Base-by-base conservation (phyloP, 495 filamentous ascomycete species). In the Venustampulla echinocandica region DNA sequence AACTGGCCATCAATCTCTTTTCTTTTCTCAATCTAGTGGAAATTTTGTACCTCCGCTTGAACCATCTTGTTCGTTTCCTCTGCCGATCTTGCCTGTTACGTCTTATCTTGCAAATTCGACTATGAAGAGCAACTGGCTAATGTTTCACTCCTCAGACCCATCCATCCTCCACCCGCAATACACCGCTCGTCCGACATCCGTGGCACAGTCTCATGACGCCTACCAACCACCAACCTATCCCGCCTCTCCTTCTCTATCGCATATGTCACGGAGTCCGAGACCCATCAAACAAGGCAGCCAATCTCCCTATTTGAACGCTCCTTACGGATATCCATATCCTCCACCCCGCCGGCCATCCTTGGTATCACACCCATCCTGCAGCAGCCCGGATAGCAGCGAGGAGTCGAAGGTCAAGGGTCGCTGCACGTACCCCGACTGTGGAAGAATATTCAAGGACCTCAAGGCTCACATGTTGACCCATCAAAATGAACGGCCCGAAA, bases 401-500 rank as follows among this genome's bases (percentile, higher is more conserved):
- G 81, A 82, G 33, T 63, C 62, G 25, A 74, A 73, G 41, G 73
- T 80, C 50, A 80, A 82, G 59, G 81, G 82, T 36, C 76, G 84
- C 35, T 96, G 90, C 65, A 84, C 86, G 10, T 76, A 85, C 55
- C 79, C 84, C 0, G 87, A 92, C 19, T 96, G 90, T 51, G 87
- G 88, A 13, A 80, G 85, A 44, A 72, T 86, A n/a, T 94, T 95
- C 75, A 93, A 93, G 58, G 90, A 96, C 54, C 66, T 94, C 42
- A 92, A 90, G 55, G 90, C 92, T 4, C 92, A 99, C 63, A 89
- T 94, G 84, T 74, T 97, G 43, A 99, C 92, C 1, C 92, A 99
- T 64, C 85, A 90, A 66, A 82, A 81, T 43, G 90, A 96, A 62
- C 74, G 92, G 13, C 92, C 92, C 0, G 90, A 97, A 47, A 99